Percentiles rank a stretch among this genome's conserved stretches.
These are phyloP conservation scores for Rubus parviflorus DNA, from an alignment of 306 rosid genomes.

Conservation along the genomic window DNA sequence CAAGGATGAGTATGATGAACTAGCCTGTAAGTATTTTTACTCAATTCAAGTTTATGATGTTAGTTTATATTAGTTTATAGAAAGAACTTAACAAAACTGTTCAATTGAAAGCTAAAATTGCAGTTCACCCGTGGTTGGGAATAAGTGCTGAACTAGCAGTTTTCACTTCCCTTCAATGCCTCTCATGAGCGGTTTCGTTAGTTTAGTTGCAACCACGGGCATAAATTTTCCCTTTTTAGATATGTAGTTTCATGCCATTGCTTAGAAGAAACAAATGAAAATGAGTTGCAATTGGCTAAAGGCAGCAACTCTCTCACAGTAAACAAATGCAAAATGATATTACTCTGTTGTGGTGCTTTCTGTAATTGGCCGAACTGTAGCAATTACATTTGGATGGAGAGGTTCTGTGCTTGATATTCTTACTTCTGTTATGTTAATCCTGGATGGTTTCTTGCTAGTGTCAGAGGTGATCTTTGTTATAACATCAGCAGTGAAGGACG, in stretches of 20 bases:
- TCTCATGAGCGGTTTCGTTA: background rate
- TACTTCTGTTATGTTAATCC: background rate
- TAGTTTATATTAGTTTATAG: background rate
- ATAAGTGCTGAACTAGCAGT: background rate
- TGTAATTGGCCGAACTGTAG: background rate
- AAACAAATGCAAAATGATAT: background rate
- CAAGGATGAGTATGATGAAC: slow-evolving; percentile 89
- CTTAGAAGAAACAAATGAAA: background rate
- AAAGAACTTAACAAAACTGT: background rate
- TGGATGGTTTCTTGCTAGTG: slow-evolving; percentile 45
- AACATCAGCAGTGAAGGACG: slow-evolving; percentile 90
- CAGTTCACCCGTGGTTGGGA: background rate
- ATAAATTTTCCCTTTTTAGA: background rate
- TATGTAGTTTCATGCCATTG: background rate
- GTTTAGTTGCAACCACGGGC: background rate
- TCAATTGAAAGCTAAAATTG: background rate
- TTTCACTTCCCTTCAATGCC: background rate
- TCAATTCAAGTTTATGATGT: background rate
- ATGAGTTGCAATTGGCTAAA: background rate
- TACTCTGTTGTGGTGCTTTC: slow-evolving; percentile 5
- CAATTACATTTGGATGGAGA: background rate
- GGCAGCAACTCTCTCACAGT: background rate
- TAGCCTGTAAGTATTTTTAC: slow-evolving; percentile 65
- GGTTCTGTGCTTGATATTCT: background rate
- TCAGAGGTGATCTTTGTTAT: slow-evolving; percentile 85